phyloP scores from a whole-genome alignment of 768 basidiomycete genomes.

The Rhodotorula kratochvilovae region DNA sequence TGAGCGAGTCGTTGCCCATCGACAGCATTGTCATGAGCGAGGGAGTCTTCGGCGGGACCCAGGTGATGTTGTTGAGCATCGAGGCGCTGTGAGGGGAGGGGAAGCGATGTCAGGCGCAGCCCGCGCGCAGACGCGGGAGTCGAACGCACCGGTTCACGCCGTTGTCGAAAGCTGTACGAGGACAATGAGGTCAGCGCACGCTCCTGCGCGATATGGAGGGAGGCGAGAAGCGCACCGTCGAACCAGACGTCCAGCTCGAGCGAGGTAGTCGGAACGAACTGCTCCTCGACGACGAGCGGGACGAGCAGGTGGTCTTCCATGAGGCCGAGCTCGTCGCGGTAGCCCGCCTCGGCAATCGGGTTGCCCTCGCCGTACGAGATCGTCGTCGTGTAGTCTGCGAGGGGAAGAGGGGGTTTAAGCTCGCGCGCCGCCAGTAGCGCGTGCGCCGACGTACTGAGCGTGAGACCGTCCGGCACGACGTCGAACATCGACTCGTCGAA shows the following conservation, averaged over 20 bases:
- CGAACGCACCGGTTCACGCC: slow-evolving; percentile 70
- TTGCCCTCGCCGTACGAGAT: slow-evolving; percentile 66
- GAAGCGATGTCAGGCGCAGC: neutral
- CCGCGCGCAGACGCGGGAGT: slow-evolving; percentile 48
- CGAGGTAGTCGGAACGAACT: slow-evolving; percentile 54
- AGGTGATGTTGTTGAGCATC: slow-evolving; percentile 53
- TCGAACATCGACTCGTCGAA: slow-evolving; percentile 77
- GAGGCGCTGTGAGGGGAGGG: neutral
- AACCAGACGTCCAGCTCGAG: slow-evolving; percentile 71
- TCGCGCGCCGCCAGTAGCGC: neutral
- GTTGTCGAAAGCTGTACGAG: slow-evolving; percentile 52
- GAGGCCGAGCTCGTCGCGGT: slow-evolving; percentile 54
- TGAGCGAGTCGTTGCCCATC: slow-evolving; percentile 60
- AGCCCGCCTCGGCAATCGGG: slow-evolving; percentile 41
- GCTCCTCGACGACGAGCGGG: slow-evolving; percentile 57
- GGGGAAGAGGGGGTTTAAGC: neutral
- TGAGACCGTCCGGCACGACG: slow-evolving; percentile 62
- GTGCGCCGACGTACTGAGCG: slow-evolving; percentile 60
- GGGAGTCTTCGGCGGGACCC: slow-evolving; percentile 50
- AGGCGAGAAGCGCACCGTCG: slow-evolving; percentile 47
- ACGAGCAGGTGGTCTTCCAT: slow-evolving; percentile 59
- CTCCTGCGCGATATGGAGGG: slow-evolving; percentile 31
- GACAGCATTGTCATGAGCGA: slow-evolving; percentile 69
- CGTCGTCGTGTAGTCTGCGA: slow-evolving; percentile 71
- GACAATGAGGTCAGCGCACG: slow-evolving; percentile 14